Percentiles rank a stretch among this genome's conserved stretches.
Conservation (phyloP, 2,329 filamentous ascomycete genomes). For the Ophiocordyceps unilateralis region DNA sequence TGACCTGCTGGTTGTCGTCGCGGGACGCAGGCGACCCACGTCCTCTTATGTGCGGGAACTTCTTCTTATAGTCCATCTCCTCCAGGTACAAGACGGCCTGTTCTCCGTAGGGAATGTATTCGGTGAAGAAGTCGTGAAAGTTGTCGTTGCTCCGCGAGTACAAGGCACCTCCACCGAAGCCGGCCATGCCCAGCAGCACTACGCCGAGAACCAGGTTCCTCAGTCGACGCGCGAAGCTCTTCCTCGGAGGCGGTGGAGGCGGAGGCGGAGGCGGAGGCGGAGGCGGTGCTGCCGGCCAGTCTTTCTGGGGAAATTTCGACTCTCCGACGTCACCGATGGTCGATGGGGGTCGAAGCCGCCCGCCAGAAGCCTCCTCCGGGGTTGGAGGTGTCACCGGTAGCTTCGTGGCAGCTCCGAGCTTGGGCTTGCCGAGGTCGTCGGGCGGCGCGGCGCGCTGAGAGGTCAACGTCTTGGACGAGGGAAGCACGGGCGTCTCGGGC, state of each 20-base stretch:
- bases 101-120: conserved; percentile 89
- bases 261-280: conserved; percentile 14
- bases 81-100: conserved; percentile 90
- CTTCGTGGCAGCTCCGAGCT: conserved; percentile 16
- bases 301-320: conserved; percentile 4
- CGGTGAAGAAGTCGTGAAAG: conserved; percentile 98
- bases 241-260: conserved; percentile 30
- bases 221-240: conserved; percentile 55
- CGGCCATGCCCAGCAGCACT: conserved; percentile 55
- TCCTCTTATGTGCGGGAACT: conserved; percentile 42
- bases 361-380: conserved; percentile 5
- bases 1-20: conserved; percentile 52
- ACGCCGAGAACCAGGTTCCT: conserved; percentile 63
- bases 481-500: conserved; percentile 32
- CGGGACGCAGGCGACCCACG: conserved; percentile 27
- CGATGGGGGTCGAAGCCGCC: background rate
- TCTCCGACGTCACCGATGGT: conserved; percentile 8
- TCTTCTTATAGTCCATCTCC: conserved; percentile 80
- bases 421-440: conserved; percentile 16
- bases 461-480: conserved; percentile 33
- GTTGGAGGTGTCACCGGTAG: conserved; percentile 14
- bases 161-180: conserved; percentile 78
- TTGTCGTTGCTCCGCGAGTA: conserved; percentile 89
- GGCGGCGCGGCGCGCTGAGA: conserved; percentile 26
- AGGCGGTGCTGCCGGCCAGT: conserved; percentile 6